Percentiles rank a stretch among this genome's conserved stretches.
phyloP scores from a whole-genome alignment of 331 rosid genomes.

The Acacia pycnantha region DNA sequence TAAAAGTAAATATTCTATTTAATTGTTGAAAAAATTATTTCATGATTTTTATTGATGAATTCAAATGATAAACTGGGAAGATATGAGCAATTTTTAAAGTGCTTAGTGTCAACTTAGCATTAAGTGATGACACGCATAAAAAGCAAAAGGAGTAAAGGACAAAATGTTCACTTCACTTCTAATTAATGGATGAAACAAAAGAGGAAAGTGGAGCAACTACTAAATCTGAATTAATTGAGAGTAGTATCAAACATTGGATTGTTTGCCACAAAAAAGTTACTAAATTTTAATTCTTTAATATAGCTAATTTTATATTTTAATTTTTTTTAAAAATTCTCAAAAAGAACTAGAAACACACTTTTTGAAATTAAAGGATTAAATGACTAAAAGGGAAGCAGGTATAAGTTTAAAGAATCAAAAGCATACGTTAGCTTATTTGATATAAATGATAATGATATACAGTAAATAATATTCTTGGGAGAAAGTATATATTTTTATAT shows the following conservation, averaged over 20 bases:
- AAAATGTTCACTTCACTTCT: not conserved
- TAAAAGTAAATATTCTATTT: not conserved
- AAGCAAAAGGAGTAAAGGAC: not conserved
- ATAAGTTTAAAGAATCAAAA: too few relatives aligned
- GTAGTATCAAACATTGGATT: too few relatives aligned
- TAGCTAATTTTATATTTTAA: too few relatives aligned
- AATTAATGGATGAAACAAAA: not conserved
- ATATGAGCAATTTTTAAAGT: not conserved
- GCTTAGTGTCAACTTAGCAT: not conserved
- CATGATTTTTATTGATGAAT: not conserved
- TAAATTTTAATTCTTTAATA: too few relatives aligned
- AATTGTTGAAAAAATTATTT: too few relatives aligned
- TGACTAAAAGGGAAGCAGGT: too few relatives aligned
- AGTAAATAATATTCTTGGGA: not conserved
- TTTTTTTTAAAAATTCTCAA: too few relatives aligned
- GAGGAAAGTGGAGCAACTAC: not conserved
- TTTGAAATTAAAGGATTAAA: too few relatives aligned
- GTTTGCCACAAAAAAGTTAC: not conserved
- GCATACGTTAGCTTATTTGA: too few relatives aligned
- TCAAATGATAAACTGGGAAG: not conserved
- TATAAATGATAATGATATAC: not conserved
- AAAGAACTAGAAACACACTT: too few relatives aligned
- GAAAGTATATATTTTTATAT: not conserved
- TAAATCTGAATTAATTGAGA: too few relatives aligned
- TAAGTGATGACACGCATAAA: not conserved